phyloP scores from a whole-genome alignment of 192 early-diverging fungal genomes.

The Allomyces macrogynus region DNA sequence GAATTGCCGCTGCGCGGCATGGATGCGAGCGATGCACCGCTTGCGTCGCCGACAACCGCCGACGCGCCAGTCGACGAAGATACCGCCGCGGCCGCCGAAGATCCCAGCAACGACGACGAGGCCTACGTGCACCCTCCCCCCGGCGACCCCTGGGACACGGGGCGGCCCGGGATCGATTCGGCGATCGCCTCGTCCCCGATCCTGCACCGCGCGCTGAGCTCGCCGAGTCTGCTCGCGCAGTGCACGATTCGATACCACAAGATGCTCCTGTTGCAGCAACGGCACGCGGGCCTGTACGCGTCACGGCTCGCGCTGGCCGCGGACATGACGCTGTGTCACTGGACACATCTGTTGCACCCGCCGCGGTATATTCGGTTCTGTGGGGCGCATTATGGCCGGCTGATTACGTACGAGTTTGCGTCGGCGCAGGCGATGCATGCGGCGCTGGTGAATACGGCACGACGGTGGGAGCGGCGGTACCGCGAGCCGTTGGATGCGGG shows the following conservation, averaged over 20 bases:
- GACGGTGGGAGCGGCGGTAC: not conserved
- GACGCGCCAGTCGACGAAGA: too few species aligned
- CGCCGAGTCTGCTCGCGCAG: not conserved
- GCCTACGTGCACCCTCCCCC: too few species aligned
- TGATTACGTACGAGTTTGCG: constrained; percentile 1
- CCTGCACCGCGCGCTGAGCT: not conserved
- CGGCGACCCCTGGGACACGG: too few species aligned
- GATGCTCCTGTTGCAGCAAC: not conserved
- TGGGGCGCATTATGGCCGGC: not conserved
- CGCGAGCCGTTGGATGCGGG: not conserved
- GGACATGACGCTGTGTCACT: not conserved
- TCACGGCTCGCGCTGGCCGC: not conserved
- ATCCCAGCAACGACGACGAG: too few species aligned
- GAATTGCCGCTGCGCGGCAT: too few species aligned
- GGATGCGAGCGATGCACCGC: too few species aligned
- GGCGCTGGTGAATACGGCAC: not conserved
- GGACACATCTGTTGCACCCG: not conserved
- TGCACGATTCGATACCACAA: not conserved
- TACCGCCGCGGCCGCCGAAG: too few species aligned
- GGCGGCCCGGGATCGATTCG: too few species aligned
- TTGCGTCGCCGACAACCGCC: too few species aligned
- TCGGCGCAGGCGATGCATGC: not conserved
- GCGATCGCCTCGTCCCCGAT: not conserved
- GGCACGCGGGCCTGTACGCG: not conserved
- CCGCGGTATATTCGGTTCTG: not conserved